Evolutionary conservation across 176 grass and related monocot species (phyloP).

Genomic region (Tuctoria greenei): DNA sequence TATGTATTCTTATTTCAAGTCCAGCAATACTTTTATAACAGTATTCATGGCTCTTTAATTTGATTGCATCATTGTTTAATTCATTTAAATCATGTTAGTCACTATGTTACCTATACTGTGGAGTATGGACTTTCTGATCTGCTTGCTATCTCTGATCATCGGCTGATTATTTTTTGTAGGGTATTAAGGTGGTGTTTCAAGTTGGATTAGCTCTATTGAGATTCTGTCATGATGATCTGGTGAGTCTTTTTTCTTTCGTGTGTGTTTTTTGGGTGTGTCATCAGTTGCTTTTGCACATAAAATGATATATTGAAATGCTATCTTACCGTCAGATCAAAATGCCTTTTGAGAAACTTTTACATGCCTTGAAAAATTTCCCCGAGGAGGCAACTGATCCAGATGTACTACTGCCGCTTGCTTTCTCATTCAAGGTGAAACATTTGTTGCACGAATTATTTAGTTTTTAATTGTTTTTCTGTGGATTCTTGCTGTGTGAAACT

Average conservation of each 20-base stretch:
- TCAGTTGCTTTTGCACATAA: too few relatives aligned
- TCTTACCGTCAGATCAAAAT: conserved; percentile 63
- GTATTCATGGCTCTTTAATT: conserved; percentile 5
- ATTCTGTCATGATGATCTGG: conserved; percentile 90
- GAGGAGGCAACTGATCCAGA: conserved; percentile 85
- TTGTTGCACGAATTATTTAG: conserved; percentile 6
- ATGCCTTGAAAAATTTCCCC: conserved; percentile 81
- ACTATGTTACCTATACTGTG: not conserved
- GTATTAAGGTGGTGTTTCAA: conserved; percentile 90
- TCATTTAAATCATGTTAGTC: not conserved
- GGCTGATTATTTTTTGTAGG: conserved; percentile 42
- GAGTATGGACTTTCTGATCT: not conserved
- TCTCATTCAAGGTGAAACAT: conserved; percentile 78
- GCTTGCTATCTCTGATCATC: conserved; percentile 4
- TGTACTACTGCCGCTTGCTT: conserved; percentile 69
- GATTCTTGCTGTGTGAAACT: not conserved
- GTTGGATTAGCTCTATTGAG: conserved; percentile 84
- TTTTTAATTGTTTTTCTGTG: not conserved
- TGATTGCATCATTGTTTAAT: not conserved
- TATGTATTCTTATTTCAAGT: not conserved
- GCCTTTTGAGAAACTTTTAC: conserved; percentile 87
- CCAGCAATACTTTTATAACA: not conserved
- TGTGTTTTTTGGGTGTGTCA: conserved; percentile 18
- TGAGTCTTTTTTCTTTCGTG: conserved; percentile 31
- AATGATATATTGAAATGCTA: conserved; percentile 16